Percentiles rank a stretch among this genome's conserved stretches.
These are phyloP conservation scores for Yamadazyma oceani DNA, from an alignment of 1,139 yeast species.

Conservation along the genomic window DNA sequence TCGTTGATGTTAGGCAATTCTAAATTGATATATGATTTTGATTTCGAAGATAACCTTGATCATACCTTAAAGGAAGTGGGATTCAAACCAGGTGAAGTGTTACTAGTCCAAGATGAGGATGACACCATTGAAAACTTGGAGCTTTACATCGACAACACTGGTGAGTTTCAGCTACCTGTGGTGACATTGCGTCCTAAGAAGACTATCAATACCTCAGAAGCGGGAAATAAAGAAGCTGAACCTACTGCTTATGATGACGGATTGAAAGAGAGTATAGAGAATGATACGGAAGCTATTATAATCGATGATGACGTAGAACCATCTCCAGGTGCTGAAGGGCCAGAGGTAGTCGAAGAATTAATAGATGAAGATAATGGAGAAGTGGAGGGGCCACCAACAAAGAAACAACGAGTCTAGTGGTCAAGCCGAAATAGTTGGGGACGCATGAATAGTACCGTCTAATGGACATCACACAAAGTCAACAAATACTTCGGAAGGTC, in stretches of 20 bases:
- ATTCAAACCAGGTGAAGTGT: conserved; percentile 54
- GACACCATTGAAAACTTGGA: conserved; percentile 72
- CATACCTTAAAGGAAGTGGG: conserved; percentile 55
- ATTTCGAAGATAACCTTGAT: conserved; percentile 76
- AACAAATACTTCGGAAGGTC: no score
- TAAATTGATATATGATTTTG: conserved; percentile 76
- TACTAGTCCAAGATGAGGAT: conserved; percentile 77
- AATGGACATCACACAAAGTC: no score
- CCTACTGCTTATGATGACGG: no score
- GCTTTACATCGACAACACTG: conserved; percentile 46
- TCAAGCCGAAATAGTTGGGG: no score
- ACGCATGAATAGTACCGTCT: no score
- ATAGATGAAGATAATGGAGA: conserved; percentile 15
- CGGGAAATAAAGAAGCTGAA: conserved; percentile 16
- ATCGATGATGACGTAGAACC: conserved; percentile 11
- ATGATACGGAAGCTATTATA: conserved; percentile 8
- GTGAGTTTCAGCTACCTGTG: conserved; percentile 22
- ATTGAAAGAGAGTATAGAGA: conserved; percentile 9
- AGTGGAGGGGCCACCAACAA: conserved; percentile 19
- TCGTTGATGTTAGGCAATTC: conserved; percentile 61
- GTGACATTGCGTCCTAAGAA: conserved; percentile 25
- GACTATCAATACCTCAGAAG: conserved; percentile 1
- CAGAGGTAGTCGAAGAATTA: no score
- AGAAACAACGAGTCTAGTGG: conserved; percentile 21
- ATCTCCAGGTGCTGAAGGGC: conserved; percentile 6